Conservation (phyloP, 345 rosid genomes). For the Aquilaria malaccensis region DNA sequence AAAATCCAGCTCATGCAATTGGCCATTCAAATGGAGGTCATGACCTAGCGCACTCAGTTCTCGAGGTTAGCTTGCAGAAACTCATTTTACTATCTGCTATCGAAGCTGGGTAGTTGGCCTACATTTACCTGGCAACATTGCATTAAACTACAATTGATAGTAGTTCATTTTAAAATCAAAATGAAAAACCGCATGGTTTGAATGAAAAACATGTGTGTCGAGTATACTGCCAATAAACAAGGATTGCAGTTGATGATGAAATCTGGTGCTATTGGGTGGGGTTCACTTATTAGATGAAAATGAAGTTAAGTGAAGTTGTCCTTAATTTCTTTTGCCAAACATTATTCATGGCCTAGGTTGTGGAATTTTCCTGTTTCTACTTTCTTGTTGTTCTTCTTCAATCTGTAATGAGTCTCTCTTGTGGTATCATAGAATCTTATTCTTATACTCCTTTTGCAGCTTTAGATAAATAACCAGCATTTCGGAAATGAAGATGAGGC, state of each 20-base stretch:
- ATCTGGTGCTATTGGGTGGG: no score
- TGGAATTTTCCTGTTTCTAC: background rate
- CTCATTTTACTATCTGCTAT: background rate
- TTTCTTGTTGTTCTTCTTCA: background rate
- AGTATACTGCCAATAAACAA: no score
- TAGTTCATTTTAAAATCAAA: no score
- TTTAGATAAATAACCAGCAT: conserved; percentile 72
- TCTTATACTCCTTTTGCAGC: conserved; percentile 35
- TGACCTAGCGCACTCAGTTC: conserved; percentile 57
- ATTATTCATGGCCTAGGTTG: no score
- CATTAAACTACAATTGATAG: no score
- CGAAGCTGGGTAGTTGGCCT: background rate
- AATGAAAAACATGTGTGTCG: no score
- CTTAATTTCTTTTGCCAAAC: no score
- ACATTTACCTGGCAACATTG: no score
- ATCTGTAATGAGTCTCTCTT: background rate
- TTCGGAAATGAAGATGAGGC: conserved; percentile 94
- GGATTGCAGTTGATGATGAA: no score
- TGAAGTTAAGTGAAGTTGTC: no score
- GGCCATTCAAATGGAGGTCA: conserved; percentile 82
- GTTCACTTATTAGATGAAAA: background rate
- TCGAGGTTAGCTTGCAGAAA: conserved; percentile 40
- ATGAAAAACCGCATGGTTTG: no score
- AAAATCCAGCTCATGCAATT: conserved; percentile 48
- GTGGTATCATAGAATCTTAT: background rate